These are phyloP conservation scores for Wickerhamiella spandovensis DNA, from an alignment of 805 yeast genomes.

Conservation along the genomic window DNA sequence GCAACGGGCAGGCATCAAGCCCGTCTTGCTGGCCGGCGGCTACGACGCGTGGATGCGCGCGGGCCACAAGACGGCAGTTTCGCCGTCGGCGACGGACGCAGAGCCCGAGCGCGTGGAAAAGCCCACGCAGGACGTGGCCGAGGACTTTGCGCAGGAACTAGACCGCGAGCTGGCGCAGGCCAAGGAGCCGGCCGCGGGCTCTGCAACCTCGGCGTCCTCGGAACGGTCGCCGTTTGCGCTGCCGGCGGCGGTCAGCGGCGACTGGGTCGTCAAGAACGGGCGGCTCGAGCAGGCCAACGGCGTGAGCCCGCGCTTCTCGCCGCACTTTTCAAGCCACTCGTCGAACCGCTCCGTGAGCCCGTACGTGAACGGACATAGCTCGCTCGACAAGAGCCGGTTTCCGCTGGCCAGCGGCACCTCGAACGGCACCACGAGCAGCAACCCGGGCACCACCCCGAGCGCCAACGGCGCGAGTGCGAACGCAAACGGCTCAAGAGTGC, in stretches of 20 bases:
- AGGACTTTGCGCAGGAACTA: background rate
- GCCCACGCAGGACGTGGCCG: background rate
- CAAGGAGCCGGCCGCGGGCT: background rate
- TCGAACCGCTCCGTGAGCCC: background rate
- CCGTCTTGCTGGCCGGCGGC: constrained; percentile 40
- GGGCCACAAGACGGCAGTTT: constrained; percentile 9
- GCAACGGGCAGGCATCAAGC: constrained; percentile 31
- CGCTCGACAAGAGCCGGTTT: too few relatives aligned
- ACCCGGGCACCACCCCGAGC: too few relatives aligned
- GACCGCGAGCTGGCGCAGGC: background rate
- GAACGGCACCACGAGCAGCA: too few relatives aligned
- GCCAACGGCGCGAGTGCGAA: too few relatives aligned
- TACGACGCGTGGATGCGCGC: constrained; percentile 31
- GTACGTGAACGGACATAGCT: background rate
- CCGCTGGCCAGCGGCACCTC: too few relatives aligned
- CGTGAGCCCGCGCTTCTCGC: background rate
- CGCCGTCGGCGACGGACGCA: background rate
- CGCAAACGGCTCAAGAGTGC: too few relatives aligned
- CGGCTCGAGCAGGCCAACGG: background rate
- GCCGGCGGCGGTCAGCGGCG: background rate
- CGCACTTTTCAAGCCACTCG: background rate
- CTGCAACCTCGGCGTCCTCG: too few relatives aligned
- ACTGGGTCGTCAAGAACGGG: background rate
- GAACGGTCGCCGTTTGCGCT: background rate
- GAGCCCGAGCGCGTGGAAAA: background rate